These are phyloP conservation scores for Puccinia coronata DNA, from an alignment of 1,284 basidiomycete genomes.

Conservation along the genomic window DNA sequence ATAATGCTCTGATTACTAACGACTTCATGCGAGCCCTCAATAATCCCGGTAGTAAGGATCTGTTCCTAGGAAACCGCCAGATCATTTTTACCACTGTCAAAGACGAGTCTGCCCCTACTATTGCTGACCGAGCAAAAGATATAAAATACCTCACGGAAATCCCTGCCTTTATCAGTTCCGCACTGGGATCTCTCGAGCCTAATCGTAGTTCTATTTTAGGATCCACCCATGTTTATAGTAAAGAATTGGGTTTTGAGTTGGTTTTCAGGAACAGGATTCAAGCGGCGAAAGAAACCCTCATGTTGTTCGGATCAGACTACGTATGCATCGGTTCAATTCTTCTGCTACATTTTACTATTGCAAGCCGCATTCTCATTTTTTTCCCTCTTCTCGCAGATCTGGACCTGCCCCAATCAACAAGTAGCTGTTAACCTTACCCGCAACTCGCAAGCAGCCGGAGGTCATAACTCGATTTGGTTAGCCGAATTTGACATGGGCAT, in stretches of 20 bases:
- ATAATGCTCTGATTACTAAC: conserved; percentile 16
- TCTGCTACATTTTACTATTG: too few relatives aligned
- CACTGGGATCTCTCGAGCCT: conserved; percentile 13
- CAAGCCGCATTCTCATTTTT: too few relatives aligned
- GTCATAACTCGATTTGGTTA: conserved; percentile 26
- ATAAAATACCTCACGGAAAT: conserved; percentile 60
- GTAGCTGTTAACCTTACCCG: conserved; percentile 33
- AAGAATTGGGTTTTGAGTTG: conserved; percentile 30
- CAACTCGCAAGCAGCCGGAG: neutral
- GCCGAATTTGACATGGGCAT: conserved; percentile 35
- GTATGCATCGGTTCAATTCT: too few relatives aligned
- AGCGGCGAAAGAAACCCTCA: conserved; percentile 54
- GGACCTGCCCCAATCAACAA: conserved; percentile 47
- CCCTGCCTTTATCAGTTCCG: conserved; percentile 57
- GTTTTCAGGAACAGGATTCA: conserved; percentile 33
- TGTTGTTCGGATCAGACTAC: conserved; percentile 45
- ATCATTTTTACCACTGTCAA: conserved; percentile 70
- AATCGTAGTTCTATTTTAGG: neutral
- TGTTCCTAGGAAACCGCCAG: conserved; percentile 56
- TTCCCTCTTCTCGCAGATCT: too few relatives aligned
- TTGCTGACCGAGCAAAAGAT: conserved; percentile 63
- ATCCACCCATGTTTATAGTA: conserved; percentile 18
- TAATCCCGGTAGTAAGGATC: conserved; percentile 49
- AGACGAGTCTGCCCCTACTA: conserved; percentile 69
- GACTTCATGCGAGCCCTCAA: conserved; percentile 48